A percentile compares a stretch with the other conserved stretches of the same genome.
These are phyloP conservation scores for Dimocarpus longan DNA, from an alignment of 345 rosid genomes.

Conservation along the genomic window DNA sequence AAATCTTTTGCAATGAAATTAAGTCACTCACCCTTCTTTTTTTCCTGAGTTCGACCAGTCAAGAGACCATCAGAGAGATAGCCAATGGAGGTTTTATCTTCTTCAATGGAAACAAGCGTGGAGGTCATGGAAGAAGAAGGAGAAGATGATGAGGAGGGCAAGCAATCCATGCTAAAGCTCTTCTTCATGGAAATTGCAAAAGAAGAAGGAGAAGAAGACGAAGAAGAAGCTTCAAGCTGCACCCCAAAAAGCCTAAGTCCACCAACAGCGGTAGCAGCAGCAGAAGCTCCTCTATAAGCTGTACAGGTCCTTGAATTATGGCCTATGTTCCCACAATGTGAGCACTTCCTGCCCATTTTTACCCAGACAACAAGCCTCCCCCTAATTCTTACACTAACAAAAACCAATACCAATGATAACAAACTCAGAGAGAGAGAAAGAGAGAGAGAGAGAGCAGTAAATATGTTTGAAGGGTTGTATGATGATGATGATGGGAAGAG, in stretches of 20 bases:
- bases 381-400: constrained; percentile 17
- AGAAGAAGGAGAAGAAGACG: constrained; percentile 26
- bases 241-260: constrained; percentile 64
- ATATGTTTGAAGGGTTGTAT: constrained; percentile 38
- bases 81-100: constrained; percentile 35
- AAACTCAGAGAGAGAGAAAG: constrained; percentile 11
- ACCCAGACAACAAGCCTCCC: constrained; percentile 27
- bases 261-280: constrained; percentile 13
- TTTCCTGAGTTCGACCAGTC: constrained; percentile 34
- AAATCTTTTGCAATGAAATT: neutral
- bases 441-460: constrained; percentile 23
- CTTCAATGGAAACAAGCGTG: constrained; percentile 36
- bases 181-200: constrained; percentile 37
- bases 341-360: constrained; percentile 73
- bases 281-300: constrained; percentile 21
- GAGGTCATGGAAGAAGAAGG: constrained; percentile 38
- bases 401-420: constrained; percentile 12
- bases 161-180: constrained; percentile 60
- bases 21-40: constrained; percentile 49
- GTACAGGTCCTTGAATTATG: constrained; percentile 70
- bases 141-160: constrained; percentile 37
- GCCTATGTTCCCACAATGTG: constrained; percentile 66
- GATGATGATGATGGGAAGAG: constrained; percentile 18
- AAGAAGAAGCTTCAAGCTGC: constrained; percentile 41
- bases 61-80: constrained; percentile 50